These are phyloP conservation scores for Calycina herbarum DNA, from an alignment of 2,329 filamentous ascomycete genomes.

Conservation along the genomic window DNA sequence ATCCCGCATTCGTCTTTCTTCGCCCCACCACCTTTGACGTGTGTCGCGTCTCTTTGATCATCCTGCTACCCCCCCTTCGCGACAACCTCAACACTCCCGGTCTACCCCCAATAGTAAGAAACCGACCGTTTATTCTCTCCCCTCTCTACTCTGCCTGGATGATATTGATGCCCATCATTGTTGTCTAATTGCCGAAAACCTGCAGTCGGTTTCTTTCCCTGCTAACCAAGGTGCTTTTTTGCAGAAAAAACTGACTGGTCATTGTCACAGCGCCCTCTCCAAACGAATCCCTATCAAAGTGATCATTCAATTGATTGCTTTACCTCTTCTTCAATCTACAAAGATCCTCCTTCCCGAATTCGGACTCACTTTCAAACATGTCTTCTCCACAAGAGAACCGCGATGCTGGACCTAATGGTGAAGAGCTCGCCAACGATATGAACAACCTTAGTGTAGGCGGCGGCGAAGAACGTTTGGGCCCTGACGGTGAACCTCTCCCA, in stretches of 20 bases:
- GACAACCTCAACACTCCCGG: not conserved
- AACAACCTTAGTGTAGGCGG: constrained; percentile 69
- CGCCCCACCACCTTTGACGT: constrained; percentile 15
- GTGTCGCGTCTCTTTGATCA: constrained; percentile 17
- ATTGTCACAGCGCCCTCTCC: constrained; percentile 6
- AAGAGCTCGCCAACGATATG: constrained; percentile 60
- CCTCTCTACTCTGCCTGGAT: not conserved
- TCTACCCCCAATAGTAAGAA: not conserved
- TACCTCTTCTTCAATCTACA: not conserved
- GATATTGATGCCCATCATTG: not conserved
- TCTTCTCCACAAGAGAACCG: constrained; percentile 36
- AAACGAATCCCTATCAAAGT: constrained; percentile 2
- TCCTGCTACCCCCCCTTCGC: constrained; percentile 14
- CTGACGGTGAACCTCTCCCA: constrained; percentile 75
- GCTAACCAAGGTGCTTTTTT: constrained; percentile 13
- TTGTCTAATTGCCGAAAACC: not conserved
- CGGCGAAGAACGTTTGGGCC: constrained; percentile 58
- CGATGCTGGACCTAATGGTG: constrained; percentile 36
- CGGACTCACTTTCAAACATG: constrained; percentile 27
- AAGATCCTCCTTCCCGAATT: not conserved
- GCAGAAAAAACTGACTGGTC: constrained; percentile 13
- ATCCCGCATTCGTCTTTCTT: constrained; percentile 26
- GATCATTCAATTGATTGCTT: constrained; percentile 15
- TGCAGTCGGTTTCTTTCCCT: not conserved
- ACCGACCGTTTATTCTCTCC: not conserved